A percentile compares a stretch with the other conserved stretches of the same genome.
phyloP scores from a whole-genome alignment of 768 basidiomycete genomes.

The Tulasnella calospora region DNA sequence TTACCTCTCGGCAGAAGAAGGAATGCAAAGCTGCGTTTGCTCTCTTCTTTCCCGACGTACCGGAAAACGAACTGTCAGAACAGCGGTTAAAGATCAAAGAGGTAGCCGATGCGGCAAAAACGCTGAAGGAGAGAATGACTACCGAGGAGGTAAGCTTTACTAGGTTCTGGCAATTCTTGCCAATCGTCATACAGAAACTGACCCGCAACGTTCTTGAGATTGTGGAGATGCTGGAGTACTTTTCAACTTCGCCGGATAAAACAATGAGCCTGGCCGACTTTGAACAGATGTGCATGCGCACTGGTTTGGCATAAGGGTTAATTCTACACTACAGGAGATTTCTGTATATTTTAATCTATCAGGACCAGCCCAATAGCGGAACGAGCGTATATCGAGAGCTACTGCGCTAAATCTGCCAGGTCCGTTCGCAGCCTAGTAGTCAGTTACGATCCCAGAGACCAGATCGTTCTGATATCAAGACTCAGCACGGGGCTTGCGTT shows the following conservation, averaged over 20 bases:
- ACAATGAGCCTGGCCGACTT: conserved; percentile 67
- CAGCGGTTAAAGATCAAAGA: conserved; percentile 65
- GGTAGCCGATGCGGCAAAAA: conserved; percentile 52
- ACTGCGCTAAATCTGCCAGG: too few relatives aligned
- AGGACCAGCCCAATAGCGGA: too few relatives aligned
- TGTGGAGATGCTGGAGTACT: conserved; percentile 72
- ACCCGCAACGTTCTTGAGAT: conserved; percentile 45
- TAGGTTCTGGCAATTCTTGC: conserved; percentile 7
- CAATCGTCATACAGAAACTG: neutral
- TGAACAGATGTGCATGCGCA: conserved; percentile 64
- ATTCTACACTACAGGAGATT: too few relatives aligned
- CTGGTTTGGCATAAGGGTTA: conserved; percentile 46
- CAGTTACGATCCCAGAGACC: too few relatives aligned
- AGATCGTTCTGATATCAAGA: too few relatives aligned
- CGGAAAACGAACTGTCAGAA: conserved; percentile 40
- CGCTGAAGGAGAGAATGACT: conserved; percentile 67
- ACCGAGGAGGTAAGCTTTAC: conserved; percentile 58
- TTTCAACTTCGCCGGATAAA: conserved; percentile 65
- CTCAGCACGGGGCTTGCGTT: too few relatives aligned
- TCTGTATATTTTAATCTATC: too few relatives aligned
- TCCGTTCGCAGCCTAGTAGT: too few relatives aligned
- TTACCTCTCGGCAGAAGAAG: conserved; percentile 43
- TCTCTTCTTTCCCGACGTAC: conserved; percentile 63
- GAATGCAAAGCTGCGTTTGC: conserved; percentile 57
- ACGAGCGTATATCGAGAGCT: too few relatives aligned